Conservation (phyloP, 306 rosid species). For the Rosa lucieae region DNA sequence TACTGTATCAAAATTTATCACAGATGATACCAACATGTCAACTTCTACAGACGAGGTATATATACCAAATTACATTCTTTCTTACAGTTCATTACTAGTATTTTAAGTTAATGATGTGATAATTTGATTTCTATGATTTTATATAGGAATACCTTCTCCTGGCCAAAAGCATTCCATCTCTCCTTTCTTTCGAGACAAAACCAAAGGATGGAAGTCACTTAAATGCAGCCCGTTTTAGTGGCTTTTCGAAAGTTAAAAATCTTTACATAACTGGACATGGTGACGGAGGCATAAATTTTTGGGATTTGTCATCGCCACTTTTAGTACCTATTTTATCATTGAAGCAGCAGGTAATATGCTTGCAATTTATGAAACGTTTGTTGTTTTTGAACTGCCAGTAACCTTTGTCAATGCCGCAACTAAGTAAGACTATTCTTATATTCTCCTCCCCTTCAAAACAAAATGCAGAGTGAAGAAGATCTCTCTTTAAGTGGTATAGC, state of each 20-base stretch:
- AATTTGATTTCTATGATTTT: conserved; percentile 23
- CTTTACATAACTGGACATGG: conserved; percentile 84
- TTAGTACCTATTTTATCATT: conserved; percentile 62
- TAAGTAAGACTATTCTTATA: not conserved
- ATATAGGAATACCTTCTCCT: conserved; percentile 56
- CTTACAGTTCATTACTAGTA: conserved; percentile 5
- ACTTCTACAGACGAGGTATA: conserved; percentile 62
- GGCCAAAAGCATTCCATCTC: conserved; percentile 56
- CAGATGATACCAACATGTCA: conserved; percentile 41
- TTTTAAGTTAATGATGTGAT: conserved; percentile 18
- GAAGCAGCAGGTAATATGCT: conserved; percentile 71
- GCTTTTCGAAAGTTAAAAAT: conserved; percentile 66
- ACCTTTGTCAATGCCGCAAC: not conserved
- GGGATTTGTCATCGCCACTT: conserved; percentile 79
- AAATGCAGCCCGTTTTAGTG: conserved; percentile 50
- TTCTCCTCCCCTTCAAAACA: not conserved
- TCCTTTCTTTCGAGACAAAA: conserved; percentile 57
- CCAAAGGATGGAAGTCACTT: conserved; percentile 50
- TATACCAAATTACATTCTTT: not conserved
- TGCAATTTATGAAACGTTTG: not conserved
- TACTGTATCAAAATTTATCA: conserved; percentile 58
- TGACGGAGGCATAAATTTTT: conserved; percentile 70
- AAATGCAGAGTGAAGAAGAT: conserved; percentile 76
- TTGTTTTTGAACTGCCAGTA: not conserved
- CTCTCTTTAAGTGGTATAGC: conserved; percentile 69